Evolutionary conservation across 2,329 filamentous ascomycete genomes (phyloP), one percentile per base, ranked within the genome.

Genomic region (Colletotrichum shisoi): DNA sequence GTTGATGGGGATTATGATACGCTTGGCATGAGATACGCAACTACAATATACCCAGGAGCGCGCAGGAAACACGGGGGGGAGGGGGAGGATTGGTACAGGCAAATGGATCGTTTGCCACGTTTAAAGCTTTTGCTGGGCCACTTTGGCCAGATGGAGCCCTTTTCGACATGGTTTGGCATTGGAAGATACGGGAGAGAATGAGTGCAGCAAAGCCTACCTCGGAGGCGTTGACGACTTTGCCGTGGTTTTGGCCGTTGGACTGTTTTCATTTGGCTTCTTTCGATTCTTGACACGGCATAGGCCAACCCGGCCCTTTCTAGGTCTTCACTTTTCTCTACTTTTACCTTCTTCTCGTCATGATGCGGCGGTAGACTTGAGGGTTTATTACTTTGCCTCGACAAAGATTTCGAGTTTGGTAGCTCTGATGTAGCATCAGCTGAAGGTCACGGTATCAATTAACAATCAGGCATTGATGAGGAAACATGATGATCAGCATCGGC

Each of bases 21-120:
- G 54, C 56, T 31, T 52, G 61, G 61, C 64, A 68, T 65, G 65
- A 68, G 65, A 64, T 65, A 68, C 49, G 56, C 65, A 65, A 58
- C 49, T 49, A 51, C 65, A 65, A 64, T 54, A 68, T 68, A 68
- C 65, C 65, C 65, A 64, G 65, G 65, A 64, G 62, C 42, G 65
- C 65, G 61, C 54, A 31, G 64, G 56, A 64, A 65, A 60, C 49
- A 65, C 44, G 15, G 61, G 65, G 39, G 65, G 34, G 54, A 39
- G 31, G 64, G 42, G 58, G 44, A 56, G 46, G 61, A 54, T 57
- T 64, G 54, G 62, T 24, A 49, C 53, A 63, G 51, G 54, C 53
- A 49, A 56, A 49, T 31, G 54, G 42, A 24, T 59, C 24, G 40
- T 12, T 57, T 53, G 31, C 63, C 60, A 42, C 56, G 46, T 46